Base-by-base conservation (phyloP, 305 asterid genomes). In the Nicotiana rustica region DNA sequence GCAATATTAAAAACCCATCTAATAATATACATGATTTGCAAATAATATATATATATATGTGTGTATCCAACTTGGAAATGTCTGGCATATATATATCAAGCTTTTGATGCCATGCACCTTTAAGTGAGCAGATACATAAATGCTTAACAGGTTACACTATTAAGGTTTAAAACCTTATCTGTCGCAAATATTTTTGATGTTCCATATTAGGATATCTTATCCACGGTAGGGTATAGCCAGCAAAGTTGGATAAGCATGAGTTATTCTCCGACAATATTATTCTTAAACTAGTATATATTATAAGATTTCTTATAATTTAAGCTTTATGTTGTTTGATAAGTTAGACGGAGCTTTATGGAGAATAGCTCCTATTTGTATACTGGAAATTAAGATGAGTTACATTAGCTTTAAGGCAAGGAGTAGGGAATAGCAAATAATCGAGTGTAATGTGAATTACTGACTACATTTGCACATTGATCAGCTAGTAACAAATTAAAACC, bases 181-280 rank as follows among this genome's bases (percentile, higher is more conserved):
- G 35, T 25, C 47, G 18, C 61, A 47, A 44, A 44, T 21, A 19
- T 71, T 12, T 71, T 21, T 47, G 1, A 13, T 44, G 78, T 6
- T 71, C 6, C 6, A 2, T 31, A 33, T 33, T 67, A 13, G 73
- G 73, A 67, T 15, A 67, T 67, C 5, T 21, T 71, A 41, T 70
- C 36, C 61, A 47, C 49, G 13, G 13, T 31, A 25, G 56, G 78
- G 47, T 6, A 49, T 18, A 47, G 18, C 14, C 38, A 47, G 61
- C 78, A 47, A 38, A 70, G 59, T 33, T 18, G 61, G 78, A 71
- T 71, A 71, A 71, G 78, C 14, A 47, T 57, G 61, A 71, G 8
- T 19, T 71, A 71, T 71, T 71, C 61, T 44, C 13, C 38, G 1
- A 47, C 19, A 71, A 71, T 71, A 47, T 71, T 47, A 47, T 71